Base-by-base conservation (phyloP, 352 stramenopile species). In the Pythium brassicae region DNA sequence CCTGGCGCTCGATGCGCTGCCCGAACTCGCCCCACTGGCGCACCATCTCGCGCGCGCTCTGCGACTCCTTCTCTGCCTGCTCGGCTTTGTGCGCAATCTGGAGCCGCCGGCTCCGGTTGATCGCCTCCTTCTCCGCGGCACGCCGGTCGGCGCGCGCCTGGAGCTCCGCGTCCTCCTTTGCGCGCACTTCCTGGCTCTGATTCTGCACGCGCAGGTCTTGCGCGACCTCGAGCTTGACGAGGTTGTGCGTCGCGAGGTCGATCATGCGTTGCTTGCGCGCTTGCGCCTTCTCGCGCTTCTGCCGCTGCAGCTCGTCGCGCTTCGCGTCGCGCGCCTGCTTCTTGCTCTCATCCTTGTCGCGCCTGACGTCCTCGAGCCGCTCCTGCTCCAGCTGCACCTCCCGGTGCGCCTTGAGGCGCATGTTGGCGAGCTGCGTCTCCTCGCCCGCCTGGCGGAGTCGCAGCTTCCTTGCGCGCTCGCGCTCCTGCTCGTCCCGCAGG, bases 191-290 rank as follows among this genome's bases (percentile, higher is more conserved):
- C 9, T 76, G 76, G 53, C 69, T 80, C 57, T 92, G 80, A 53
- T 81, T 78, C 23, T 85, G 55, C 1, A 94, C 60, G 15, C 82
- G 78, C 40, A 65, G 22, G 14, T 92, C 78, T n/a, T 72, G 72
- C 46, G 83, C 70, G 7, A 78, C 69, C 55, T 90, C 78, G 14
- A 91, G 57, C 45, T 89, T 76, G 27, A 90, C 54, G 23, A 94
- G 56, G 47, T 89, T 88, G 22, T 89, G 71, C 15, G 76, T 79
- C 27, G 76, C 84, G 53, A 90, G 65, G 48, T 94, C 80, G 45
- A 94, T 92, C 84, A 94, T 92, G 20, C 78, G 79, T 59, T 92
- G 80, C 52, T 92, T 92, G 46, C 80, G 67, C 34, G 79, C 68
- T 35, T 87, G 76, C 0, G 74, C 59, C 32, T 73, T 69, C 19